Evolutionary conservation across 306 rosid genomes (phyloP).

Genomic region (Coriaria nepalensis): DNA sequence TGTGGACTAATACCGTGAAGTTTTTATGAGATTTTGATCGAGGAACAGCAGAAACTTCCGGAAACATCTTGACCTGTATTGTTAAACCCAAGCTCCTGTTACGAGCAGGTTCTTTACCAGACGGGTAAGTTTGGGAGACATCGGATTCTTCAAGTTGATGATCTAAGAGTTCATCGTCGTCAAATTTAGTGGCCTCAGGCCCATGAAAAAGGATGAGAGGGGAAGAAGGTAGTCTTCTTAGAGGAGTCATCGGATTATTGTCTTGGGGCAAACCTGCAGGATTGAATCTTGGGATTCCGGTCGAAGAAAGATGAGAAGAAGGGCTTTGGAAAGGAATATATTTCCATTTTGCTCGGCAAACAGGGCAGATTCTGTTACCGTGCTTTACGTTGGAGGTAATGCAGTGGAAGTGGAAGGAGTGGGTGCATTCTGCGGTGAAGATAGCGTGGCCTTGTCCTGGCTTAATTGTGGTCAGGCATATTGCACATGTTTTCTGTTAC

Average conservation of each 20-base stretch:
- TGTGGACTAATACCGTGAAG: slow-evolving; percentile 13
- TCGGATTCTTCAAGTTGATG: not conserved
- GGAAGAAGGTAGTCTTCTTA: slow-evolving; percentile 12
- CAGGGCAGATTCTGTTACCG: slow-evolving; percentile 13
- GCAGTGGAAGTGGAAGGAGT: slow-evolving; percentile 15
- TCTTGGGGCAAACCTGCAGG: slow-evolving; percentile 10
- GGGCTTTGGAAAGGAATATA: slow-evolving; percentile 15
- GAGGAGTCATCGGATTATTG: slow-evolving; percentile 6
- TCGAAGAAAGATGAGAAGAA: slow-evolving; percentile 6
- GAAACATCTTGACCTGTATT: slow-evolving; percentile 9
- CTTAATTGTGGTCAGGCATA: slow-evolving; percentile 11
- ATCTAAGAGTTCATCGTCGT: slow-evolving; percentile 12
- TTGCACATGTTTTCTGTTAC: slow-evolving; percentile 10
- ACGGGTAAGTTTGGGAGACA: not conserved
- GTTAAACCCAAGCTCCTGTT: not conserved
- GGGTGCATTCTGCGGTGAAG: slow-evolving; percentile 18
- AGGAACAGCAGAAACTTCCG: slow-evolving; percentile 13
- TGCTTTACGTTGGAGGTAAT: slow-evolving; percentile 16
- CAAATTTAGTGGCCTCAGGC: slow-evolving; percentile 4
- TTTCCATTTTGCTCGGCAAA: slow-evolving; percentile 18
- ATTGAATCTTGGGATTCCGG: slow-evolving; percentile 6
- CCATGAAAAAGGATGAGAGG: not conserved
- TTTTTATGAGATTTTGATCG: slow-evolving; percentile 1
- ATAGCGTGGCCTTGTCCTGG: slow-evolving; percentile 17
- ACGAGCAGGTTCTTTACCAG: slow-evolving; percentile 4